These are phyloP conservation scores for Calycina herbarum DNA, from an alignment of 2,329 filamentous ascomycete genomes.

Conservation along the genomic window DNA sequence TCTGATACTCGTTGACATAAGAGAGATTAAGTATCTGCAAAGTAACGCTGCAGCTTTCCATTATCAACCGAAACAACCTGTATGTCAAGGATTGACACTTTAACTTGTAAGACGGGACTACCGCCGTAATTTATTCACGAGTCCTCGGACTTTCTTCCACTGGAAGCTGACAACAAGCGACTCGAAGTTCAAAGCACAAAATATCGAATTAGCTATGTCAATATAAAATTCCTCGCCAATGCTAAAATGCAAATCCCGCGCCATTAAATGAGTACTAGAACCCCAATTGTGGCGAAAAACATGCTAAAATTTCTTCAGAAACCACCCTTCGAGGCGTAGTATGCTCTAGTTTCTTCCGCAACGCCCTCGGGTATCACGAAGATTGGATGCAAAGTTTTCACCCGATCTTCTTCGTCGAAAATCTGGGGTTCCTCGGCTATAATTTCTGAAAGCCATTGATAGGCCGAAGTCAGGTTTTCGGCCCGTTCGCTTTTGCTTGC, in stretches of 20 bases:
- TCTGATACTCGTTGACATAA: background rate
- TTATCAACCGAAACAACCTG: background rate
- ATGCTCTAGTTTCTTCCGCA: constrained; percentile 33
- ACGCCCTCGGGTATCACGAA: constrained; percentile 74
- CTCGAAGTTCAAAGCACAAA: background rate
- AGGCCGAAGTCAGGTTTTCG: constrained; percentile 37
- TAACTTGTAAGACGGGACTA: background rate
- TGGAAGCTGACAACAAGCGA: background rate
- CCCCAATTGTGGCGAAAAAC: constrained; percentile 1
- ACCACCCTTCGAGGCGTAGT: constrained; percentile 34
- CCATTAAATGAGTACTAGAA: background rate
- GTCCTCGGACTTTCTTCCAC: background rate
- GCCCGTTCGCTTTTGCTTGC: constrained; percentile 37
- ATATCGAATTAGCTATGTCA: background rate
- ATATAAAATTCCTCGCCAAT: background rate
- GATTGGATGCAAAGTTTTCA: constrained; percentile 75
- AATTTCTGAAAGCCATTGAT: constrained; percentile 45
- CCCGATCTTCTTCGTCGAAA: constrained; percentile 69
- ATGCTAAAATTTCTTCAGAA: constrained; percentile 25
- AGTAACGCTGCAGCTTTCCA: constrained; percentile 1
- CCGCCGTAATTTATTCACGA: background rate
- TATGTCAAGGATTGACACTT: background rate
- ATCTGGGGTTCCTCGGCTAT: constrained; percentile 54
- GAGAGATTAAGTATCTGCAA: constrained; percentile 6
- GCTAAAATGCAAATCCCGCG: background rate